Evolutionary conservation across 352 stramenopile genomes (phyloP).

Genomic region (Pythium oligandrum): DNA sequence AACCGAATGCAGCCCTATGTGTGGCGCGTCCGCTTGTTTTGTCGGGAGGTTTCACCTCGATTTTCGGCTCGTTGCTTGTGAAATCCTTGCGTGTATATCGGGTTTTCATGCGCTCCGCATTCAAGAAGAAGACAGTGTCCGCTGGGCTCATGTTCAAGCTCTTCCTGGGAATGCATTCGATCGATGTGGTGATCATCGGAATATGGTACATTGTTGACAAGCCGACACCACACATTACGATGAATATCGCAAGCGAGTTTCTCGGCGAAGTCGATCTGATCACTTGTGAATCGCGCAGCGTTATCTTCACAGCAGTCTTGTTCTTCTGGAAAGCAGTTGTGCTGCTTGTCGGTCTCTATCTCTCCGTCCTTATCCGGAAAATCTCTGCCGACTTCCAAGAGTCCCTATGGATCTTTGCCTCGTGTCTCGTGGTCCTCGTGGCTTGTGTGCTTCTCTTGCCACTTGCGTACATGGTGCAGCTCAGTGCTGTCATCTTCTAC

Average conservation of each 20-base stretch:
- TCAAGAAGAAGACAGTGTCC: conserved; percentile 38
- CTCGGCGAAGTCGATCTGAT: conserved; percentile 27
- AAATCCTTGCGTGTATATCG: conserved; percentile 58
- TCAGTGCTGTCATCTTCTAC: conserved; percentile 29
- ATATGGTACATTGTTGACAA: conserved; percentile 31
- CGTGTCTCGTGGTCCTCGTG: conserved; percentile 31
- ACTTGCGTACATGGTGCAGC: conserved; percentile 39
- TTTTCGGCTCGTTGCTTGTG: conserved; percentile 40
- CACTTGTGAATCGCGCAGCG: conserved; percentile 30
- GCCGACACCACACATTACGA: conserved; percentile 19
- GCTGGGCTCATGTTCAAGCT: conserved; percentile 33
- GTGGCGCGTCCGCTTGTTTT: conserved; percentile 22
- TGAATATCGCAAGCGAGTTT: conserved; percentile 23
- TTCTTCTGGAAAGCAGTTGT: conserved; percentile 64
- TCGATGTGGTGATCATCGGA: conserved; percentile 33
- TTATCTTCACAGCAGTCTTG: conserved; percentile 45
- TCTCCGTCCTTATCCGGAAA: conserved; percentile 52
- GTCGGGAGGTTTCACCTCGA: conserved; percentile 36
- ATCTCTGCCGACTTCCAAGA: conserved; percentile 46
- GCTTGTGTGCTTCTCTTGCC: conserved; percentile 33
- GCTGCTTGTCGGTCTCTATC: conserved; percentile 26
- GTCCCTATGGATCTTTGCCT: conserved; percentile 50
- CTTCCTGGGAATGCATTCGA: conserved; percentile 24
- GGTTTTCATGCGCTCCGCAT: conserved; percentile 35
- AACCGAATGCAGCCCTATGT: conserved; percentile 28